A percentile compares a stretch with the other conserved stretches of the same genome.
Conservation (phyloP, 2,329 filamentous ascomycete genomes). For the Cladosporium sp. region DNA sequence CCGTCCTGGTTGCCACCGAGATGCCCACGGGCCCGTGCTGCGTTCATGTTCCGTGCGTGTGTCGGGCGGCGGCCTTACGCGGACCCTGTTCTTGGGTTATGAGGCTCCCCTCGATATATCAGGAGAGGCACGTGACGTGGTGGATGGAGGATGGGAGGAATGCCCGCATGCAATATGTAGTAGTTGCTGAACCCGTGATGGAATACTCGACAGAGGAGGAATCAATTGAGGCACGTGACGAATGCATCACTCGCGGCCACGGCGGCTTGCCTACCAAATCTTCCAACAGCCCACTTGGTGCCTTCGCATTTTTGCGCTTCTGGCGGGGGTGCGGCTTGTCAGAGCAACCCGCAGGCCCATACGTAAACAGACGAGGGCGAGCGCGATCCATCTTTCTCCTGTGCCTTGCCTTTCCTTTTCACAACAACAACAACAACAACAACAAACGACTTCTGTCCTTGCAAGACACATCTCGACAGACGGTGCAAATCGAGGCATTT, state of each 20-base stretch:
- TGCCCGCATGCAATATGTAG: background rate
- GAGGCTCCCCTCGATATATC: slow-evolving; percentile 25
- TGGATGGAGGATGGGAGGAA: background rate
- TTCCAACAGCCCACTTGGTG: slow-evolving; percentile 8
- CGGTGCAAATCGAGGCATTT: background rate
- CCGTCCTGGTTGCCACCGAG: background rate
- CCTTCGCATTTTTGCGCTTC: slow-evolving; percentile 8
- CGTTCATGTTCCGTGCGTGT: background rate
- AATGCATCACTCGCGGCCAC: background rate
- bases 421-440: background rate
- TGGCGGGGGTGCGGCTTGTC: slow-evolving; percentile 4
- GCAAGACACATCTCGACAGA: background rate
- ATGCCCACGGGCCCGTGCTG: slow-evolving; percentile 1
- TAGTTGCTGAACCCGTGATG: background rate
- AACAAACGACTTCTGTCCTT: background rate
- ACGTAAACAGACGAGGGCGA: slow-evolving; percentile 6
- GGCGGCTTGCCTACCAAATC: background rate
- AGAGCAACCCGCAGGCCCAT: slow-evolving; percentile 5
- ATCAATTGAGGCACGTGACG: background rate
- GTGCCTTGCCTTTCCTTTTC: background rate
- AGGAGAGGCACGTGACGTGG: slow-evolving; percentile 3
- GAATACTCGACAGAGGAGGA: background rate
- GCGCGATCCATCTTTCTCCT: background rate
- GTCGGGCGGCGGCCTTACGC: background rate
- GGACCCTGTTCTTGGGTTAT: slow-evolving; percentile 8